These are phyloP conservation scores for Tripterygium wilfordii DNA, from an alignment of 177 flowering plant genomes.

Conservation along the genomic window DNA sequence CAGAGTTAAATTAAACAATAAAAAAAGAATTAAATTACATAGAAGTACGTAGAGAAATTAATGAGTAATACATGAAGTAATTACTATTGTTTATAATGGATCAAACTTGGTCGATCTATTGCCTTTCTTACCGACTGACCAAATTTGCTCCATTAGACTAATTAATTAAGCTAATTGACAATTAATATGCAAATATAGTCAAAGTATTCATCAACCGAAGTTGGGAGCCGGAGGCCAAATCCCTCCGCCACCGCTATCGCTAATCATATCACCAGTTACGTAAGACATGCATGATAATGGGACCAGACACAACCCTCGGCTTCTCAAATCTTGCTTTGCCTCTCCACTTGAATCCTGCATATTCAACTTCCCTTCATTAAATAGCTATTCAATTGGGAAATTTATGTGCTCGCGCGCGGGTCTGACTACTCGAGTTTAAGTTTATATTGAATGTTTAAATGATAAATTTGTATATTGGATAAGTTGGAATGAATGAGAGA, in stretches of 20 bases:
- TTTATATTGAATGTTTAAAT: too few species aligned
- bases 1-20: too few species aligned
- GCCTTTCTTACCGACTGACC: slow-evolving; percentile 46
- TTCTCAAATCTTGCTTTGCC: slow-evolving; percentile 52
- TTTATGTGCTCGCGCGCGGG: too few species aligned
- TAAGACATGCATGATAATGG: slow-evolving; percentile 82
- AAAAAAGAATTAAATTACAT: background rate
- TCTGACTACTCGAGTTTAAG: too few species aligned
- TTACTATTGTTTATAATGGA: slow-evolving; percentile 55
- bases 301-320: slow-evolving; percentile 89
- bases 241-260: slow-evolving; percentile 27
- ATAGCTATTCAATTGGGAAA: too few species aligned
- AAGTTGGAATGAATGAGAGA: too few species aligned
- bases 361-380: too few species aligned
- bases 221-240: background rate
- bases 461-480: too few species aligned
- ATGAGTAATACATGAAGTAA: too few species aligned
- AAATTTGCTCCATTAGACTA: slow-evolving; percentile 68
- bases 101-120: slow-evolving; percentile 74
- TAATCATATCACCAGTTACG: slow-evolving; percentile 49
- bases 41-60: too few species aligned
- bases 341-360: slow-evolving; percentile 32
- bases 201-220: background rate
- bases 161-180: background rate
- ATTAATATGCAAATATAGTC: background rate